Evolutionary conservation across 73 alveolate genomes (phyloP), one percentile per base, ranked within the genome.

Genomic region (Tetrahymena thermophila): DNA sequence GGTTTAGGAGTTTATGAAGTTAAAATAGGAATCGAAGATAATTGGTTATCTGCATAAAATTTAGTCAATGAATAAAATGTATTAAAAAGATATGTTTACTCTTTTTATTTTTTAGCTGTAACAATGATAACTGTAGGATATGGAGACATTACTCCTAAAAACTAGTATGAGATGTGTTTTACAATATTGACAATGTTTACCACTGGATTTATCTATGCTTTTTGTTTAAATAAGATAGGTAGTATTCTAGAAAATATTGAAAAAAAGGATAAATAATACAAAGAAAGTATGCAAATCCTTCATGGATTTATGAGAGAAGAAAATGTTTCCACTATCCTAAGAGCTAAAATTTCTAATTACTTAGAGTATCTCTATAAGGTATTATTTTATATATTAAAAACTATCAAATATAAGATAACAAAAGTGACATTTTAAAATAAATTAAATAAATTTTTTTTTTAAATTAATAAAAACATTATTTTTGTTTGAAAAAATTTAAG

Each of bases 81-180:
- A 11, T 25, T 85, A 85, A 94, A 35, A 4, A 85, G 94, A 89
- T 95, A 95, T 55, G 83, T 85, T 40, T 42, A 42, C 8, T 95
- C 97, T 50, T 57, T 98, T 35, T 97, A 98, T 85, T 98, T 99
- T 98, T 95, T 99, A 34, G 93, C 96, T 8, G 96, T 98, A 94
- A 97, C 99, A 6, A 95, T 98, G 94, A 97, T 97, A 23, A 98
- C 99, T 7, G 99, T 98, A 0, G 99, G 99, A 14, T 98, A 98
- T 96, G 99, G 99, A 28, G 99, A 98, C 95, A 96, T 98, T 10
- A 97, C 98, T 19, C 98, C 99, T 8, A 96, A 71, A 37, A 97
- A 97, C 34, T 31, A 89, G n/a, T n/a, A 94, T 38, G 99, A 98
- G 94, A 97, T 96, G 94, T 37, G 96, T 15, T 85, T 98, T 84